Evolutionary conservation across 176 grass and related monocot genomes (phyloP), one percentile per base, ranked within the genome.

Genomic region (Aegilops sharonensis): DNA sequence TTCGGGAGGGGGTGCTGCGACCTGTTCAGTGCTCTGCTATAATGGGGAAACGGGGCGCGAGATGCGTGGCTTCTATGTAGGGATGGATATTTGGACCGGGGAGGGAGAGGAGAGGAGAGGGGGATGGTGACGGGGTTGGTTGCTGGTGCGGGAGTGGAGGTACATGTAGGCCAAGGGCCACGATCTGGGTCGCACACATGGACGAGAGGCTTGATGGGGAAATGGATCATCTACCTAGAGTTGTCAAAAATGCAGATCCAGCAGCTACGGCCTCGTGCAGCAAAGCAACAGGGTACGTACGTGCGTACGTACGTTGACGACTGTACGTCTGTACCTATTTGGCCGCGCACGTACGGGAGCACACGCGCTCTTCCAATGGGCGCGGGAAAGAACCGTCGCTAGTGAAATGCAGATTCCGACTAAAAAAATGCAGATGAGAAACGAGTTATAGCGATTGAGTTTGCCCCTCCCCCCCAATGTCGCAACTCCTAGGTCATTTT

Each of bases 61-160:
- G 35, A 77, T 90, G 86, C 76, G 87, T 84, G 81, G 34, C 75
- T 80, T 72, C 42, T 87, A 84, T 81, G 75, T 84, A 79, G 89
- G 83, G 42, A 71, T 70, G 83, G 42, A 71, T 70, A 47, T 68
- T 89, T 85, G 74, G 34, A 86, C 20, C 30, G 11, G 70, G 11
- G 37, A 14, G 6, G 15, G 0, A 43, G 40, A 9, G 42, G 42
- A 43, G 40, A 11, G 40, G 40, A 3, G 9, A 9, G 42, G 9
- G 12, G 18, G 70, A 62, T 34, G 35, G 75, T 8, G 82, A 85
- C 43, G 32, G 40, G 57, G 57, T 59, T 45, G 5, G 64, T 20
- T 72, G 77, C 9, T 81, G 83, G 80, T 9, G 74, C 56, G 45
- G 60, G 75, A 8, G 71, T 48, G 70, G 82, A 85, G 82, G 77